These are phyloP conservation scores for Mortierella sp. DNA, from an alignment of 371 early-diverging fungal species.

Conservation along the genomic window DNA sequence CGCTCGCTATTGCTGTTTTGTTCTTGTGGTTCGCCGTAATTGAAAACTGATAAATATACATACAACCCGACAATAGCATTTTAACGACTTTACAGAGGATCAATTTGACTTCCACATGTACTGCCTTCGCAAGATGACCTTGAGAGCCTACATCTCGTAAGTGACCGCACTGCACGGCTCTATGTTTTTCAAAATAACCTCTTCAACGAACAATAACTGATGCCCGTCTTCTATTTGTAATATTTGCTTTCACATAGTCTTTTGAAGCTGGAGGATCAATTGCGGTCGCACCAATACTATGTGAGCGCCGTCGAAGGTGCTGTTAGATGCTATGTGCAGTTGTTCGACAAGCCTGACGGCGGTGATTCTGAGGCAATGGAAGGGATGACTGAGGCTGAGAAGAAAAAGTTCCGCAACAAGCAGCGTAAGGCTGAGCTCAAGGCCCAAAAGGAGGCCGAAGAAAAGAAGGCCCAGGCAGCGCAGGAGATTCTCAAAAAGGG, in stretches of 20 bases:
- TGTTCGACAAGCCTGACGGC: constrained; percentile 73
- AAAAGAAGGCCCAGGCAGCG: constrained; percentile 46
- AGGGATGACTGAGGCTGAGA: constrained; percentile 74
- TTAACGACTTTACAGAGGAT: constrained; percentile 89
- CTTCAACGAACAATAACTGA: too few relatives aligned
- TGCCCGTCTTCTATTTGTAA: background rate
- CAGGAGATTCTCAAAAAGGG: constrained; percentile 60
- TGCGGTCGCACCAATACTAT: constrained; percentile 80
- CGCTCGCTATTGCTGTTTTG: background rate
- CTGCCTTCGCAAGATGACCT: constrained; percentile 89
- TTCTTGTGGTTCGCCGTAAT: background rate
- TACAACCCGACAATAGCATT: constrained; percentile 52
- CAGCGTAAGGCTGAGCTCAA: constrained; percentile 58
- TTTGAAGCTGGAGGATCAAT: constrained; percentile 81
- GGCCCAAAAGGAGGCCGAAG: constrained; percentile 53
- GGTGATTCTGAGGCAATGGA: constrained; percentile 61
- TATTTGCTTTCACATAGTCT: constrained; percentile 39
- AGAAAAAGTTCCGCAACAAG: constrained; percentile 65
- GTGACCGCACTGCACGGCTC: background rate
- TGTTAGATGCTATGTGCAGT: constrained; percentile 74
- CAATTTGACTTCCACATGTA: constrained; percentile 98
- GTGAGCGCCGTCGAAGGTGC: constrained; percentile 84
- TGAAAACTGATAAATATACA: background rate
- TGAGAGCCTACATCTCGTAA: constrained; percentile 85
- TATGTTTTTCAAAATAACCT: background rate